Evolutionary conservation across 1,139 yeast genomes (phyloP), one percentile per base, ranked within the genome.

Genomic region (Scheffersomyces insectosa): DNA sequence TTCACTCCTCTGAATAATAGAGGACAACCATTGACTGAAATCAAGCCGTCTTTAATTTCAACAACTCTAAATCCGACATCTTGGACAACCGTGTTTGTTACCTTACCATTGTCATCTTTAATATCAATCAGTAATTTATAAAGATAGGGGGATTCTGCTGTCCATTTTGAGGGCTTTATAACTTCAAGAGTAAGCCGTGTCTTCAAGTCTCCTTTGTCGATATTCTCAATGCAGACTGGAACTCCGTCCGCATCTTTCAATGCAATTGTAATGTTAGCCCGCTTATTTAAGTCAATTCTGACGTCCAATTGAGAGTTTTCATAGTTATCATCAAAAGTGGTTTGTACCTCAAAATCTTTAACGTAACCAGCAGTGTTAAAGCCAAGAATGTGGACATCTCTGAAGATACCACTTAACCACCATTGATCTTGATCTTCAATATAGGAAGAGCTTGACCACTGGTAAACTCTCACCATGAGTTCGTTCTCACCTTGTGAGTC

Each of bases 401-500:
- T 41, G 33, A 50, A 53, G 13, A 52, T 64, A 1, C 69, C 70
- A 32, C 66, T 60, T 23, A 65, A 48, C 66, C 70, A 63, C 68
- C 69, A 64, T 45, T 62, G 66, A 42, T 65, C 70, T 50, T 65
- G 70, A 45, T 66, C 71, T 45, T 66, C 71, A 33, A 66, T 58
- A 43, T 61, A 66, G 20, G 59, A 51, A 2, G 66, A 62, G 31
- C 58, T 59, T 5, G 64, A 58, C 65, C 67, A 66, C 48, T 65
- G 68, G 31, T 57, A 61, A 5, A 66, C 70, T 33, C 64, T 53
- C 3, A 66, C 68, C 43, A 47, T 39, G 7, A 53, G n/a, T 30
- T 48, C 54, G 34, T 53, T 53, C 11, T 31, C 41, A 6, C 49
- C 49, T 12, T 52, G 41, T n/a, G 43, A 39, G 33, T 31, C n/a